These are phyloP conservation scores for Glarea lozoyensis DNA, from an alignment of 495 filamentous ascomycete species.

Conservation along the genomic window DNA sequence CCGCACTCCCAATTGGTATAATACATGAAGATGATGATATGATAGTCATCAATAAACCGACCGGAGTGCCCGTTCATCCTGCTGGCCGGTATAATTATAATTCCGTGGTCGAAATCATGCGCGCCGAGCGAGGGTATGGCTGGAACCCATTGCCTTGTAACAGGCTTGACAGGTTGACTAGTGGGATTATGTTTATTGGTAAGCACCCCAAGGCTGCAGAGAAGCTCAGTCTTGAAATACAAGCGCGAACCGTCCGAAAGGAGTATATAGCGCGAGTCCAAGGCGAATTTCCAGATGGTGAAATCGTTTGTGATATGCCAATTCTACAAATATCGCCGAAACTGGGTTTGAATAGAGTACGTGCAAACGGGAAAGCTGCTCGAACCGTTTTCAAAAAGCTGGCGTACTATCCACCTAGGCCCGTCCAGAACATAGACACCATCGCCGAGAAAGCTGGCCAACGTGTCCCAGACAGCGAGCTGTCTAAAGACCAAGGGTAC, in stretches of 20 bases:
- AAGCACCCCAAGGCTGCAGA: slow-evolving; percentile 77
- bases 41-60: slow-evolving; percentile 93
- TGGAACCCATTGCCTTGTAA: slow-evolving; percentile 81
- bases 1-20: slow-evolving; percentile 65
- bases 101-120: slow-evolving; percentile 86
- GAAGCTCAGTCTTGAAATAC: slow-evolving; percentile 59
- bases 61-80: slow-evolving; percentile 88
- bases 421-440: slow-evolving; percentile 14
- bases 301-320: slow-evolving; percentile 83
- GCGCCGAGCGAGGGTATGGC: slow-evolving; percentile 57
- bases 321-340: slow-evolving; percentile 93
- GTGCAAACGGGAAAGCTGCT: slow-evolving; percentile 84
- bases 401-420: slow-evolving; percentile 64
- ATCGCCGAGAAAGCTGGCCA: slow-evolving; percentile 13
- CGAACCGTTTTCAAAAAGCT: slow-evolving; percentile 83
- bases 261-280: slow-evolving; percentile 90
- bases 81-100: slow-evolving; percentile 95
- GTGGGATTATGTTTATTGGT: slow-evolving; percentile 94
- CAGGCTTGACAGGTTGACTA: slow-evolving; percentile 86
- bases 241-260: slow-evolving; percentile 70
- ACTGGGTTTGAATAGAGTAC: slow-evolving; percentile 83
- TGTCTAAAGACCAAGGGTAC: slow-evolving; percentile 54
- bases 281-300: slow-evolving; percentile 78
- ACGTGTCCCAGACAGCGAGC: neutral
- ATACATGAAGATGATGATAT: slow-evolving; percentile 87